A percentile compares a stretch with the other conserved stretches of the same genome.
Conservation (phyloP, 306 rosid species). For the Echinosophora koreensis region DNA sequence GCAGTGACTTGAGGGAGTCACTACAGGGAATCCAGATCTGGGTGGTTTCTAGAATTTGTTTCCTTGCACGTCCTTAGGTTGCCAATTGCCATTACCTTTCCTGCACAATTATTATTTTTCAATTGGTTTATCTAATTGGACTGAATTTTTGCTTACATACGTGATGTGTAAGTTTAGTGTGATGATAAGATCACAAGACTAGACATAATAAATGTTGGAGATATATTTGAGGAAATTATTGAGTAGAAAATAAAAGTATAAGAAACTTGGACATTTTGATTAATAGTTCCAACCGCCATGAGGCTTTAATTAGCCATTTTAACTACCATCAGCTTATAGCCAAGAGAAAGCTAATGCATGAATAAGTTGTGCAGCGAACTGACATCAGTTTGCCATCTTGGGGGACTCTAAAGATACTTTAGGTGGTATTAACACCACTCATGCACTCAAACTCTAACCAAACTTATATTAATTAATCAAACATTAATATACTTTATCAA, state of each 20-base stretch:
- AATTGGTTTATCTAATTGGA: not conserved
- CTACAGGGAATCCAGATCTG: not conserved
- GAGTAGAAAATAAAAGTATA: constrained; percentile 20
- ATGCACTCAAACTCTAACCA: too few species aligned
- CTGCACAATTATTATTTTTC: not conserved
- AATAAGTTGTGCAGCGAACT: constrained; percentile 24
- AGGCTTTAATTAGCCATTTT: constrained; percentile 41
- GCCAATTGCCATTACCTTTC: not conserved
- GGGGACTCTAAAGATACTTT: not conserved
- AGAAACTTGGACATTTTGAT: constrained; percentile 44
- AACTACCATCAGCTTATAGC: constrained; percentile 42
- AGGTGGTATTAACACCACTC: too few species aligned
- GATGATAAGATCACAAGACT: not conserved
- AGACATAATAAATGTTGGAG: not conserved
- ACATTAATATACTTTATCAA: too few species aligned
- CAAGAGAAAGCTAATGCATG: constrained; percentile 28
- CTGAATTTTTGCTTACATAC: constrained; percentile 3
- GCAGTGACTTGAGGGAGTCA: too few species aligned
- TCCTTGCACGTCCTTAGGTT: not conserved
- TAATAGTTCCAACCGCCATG: constrained; percentile 36
- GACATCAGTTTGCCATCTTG: not conserved
- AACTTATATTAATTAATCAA: too few species aligned
- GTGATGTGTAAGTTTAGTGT: constrained; percentile 32
- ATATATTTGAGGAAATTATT: not conserved
- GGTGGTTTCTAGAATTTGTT: not conserved